Evolutionary conservation across 495 filamentous ascomycete species (phyloP).

Genomic region (Hypoxylon fuscum): DNA sequence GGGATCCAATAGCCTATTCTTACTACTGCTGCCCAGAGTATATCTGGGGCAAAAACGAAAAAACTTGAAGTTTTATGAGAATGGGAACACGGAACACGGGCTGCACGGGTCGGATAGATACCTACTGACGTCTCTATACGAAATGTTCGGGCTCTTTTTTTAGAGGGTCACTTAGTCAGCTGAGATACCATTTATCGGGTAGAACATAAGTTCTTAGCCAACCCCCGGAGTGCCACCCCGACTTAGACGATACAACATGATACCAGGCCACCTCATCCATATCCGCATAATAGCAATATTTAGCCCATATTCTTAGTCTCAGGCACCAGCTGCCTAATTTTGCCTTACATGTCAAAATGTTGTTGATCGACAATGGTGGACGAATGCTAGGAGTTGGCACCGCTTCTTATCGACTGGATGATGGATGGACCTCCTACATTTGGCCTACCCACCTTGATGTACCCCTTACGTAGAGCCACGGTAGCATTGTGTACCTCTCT

Average conservation of each 20-base stretch:
- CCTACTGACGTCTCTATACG: conserved; percentile 18
- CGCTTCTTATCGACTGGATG: not conserved
- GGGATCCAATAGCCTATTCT: not conserved
- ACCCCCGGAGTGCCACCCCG: not conserved
- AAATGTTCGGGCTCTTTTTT: not conserved
- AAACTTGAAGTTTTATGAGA: not conserved
- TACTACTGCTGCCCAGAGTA: conserved; percentile 1
- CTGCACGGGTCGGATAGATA: conserved; percentile 19
- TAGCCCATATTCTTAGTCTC: not conserved
- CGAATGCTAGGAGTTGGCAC: not conserved
- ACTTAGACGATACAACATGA: not conserved
- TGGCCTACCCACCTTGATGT: not conserved
- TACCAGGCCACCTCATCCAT: conserved; percentile 1
- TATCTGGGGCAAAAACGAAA: not conserved
- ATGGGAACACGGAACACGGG: not conserved
- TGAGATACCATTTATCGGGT: not conserved
- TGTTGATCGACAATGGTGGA: too few relatives aligned
- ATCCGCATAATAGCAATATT: conserved; percentile 2
- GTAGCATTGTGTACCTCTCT: not conserved
- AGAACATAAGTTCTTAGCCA: conserved; percentile 2
- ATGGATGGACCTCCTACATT: not conserved
- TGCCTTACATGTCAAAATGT: not conserved
- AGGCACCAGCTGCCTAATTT: not conserved
- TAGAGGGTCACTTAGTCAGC: conserved; percentile 16
- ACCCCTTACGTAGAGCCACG: conserved; percentile 1